Evolutionary conservation across 129 eudicot genomes (phyloP).

Genomic region (Sambucus nigra): DNA sequence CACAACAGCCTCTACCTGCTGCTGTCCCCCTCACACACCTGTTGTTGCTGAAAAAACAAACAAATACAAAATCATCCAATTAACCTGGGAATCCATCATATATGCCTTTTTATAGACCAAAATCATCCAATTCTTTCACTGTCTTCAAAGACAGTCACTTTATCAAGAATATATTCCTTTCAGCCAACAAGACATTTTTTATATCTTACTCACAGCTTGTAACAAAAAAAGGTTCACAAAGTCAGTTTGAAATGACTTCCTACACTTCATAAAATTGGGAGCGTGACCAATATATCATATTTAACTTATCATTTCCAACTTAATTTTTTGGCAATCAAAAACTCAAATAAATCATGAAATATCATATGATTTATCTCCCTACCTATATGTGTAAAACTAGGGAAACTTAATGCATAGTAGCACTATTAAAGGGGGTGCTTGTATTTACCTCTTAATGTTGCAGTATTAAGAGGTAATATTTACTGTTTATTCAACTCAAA

Average conservation of each 20-base stretch:
- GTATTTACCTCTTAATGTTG: no score
- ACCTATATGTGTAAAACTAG: neutral
- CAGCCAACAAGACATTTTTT: neutral
- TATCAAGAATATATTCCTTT: neutral
- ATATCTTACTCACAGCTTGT: neutral
- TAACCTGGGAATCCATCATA: conserved; percentile 3
- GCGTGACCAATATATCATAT: no score
- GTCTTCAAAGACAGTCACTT: conserved; percentile 34
- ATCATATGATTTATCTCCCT: neutral
- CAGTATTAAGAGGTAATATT: no score
- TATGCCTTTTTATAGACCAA: neutral
- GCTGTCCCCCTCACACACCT: no score
- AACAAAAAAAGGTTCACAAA: no score
- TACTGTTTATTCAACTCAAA: no score
- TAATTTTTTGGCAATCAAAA: neutral
- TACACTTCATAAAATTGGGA: no score
- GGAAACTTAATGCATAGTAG: neutral
- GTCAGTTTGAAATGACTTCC: no score
- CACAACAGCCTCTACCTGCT: no score
- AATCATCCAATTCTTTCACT: conserved; percentile 72
- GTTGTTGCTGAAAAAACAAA: no score
- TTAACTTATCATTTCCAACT: no score
- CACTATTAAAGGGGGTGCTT: neutral
- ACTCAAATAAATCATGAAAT: neutral
- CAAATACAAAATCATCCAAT: conserved; percentile 16